These are phyloP conservation scores for Sporothrix pseudoabietina DNA, from an alignment of 2,329 filamentous ascomycete genomes.

Conservation along the genomic window DNA sequence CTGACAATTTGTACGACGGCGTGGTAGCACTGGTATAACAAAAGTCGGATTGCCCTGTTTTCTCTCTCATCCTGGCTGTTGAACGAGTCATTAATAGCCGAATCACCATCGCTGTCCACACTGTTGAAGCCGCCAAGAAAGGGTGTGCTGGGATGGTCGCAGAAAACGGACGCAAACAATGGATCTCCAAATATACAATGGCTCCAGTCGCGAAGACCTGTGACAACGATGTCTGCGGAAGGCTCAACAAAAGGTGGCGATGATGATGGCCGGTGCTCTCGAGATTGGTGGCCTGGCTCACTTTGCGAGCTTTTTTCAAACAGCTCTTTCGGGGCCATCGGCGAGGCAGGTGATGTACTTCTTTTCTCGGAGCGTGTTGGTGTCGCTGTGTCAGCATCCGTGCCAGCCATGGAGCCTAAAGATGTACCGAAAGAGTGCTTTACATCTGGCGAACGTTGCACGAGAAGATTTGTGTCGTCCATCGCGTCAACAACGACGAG, in stretches of 20 bases:
- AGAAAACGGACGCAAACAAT: slow-evolving; percentile 55
- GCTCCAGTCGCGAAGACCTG: slow-evolving; percentile 61
- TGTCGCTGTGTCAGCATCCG: slow-evolving; percentile 18
- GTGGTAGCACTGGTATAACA: slow-evolving; percentile 63
- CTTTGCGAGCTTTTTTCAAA: not conserved
- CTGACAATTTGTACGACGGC: slow-evolving; percentile 54
- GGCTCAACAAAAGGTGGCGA: not conserved
- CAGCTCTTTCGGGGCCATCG: not conserved
- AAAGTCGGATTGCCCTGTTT: slow-evolving; percentile 49
- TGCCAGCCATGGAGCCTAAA: not conserved
- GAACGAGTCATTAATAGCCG: slow-evolving; percentile 11
- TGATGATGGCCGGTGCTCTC: not conserved
- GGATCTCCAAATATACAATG: slow-evolving; percentile 63
- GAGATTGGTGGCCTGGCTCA: not conserved
- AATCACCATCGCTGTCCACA: slow-evolving; percentile 15
- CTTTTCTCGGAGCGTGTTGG: slow-evolving; percentile 22
- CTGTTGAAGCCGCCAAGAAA: slow-evolving; percentile 53
- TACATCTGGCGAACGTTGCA: slow-evolving; percentile 36
- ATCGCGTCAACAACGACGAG: slow-evolving; percentile 59
- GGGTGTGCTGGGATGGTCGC: slow-evolving; percentile 47
- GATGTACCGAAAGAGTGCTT: not conserved
- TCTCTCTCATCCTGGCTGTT: slow-evolving; percentile 30
- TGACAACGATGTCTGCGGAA: slow-evolving; percentile 43
- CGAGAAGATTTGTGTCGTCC: slow-evolving; percentile 54
- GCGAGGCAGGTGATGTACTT: not conserved